Conservation (phyloP, 2,329 filamentous ascomycete species). For the Botrytis medusae region DNA sequence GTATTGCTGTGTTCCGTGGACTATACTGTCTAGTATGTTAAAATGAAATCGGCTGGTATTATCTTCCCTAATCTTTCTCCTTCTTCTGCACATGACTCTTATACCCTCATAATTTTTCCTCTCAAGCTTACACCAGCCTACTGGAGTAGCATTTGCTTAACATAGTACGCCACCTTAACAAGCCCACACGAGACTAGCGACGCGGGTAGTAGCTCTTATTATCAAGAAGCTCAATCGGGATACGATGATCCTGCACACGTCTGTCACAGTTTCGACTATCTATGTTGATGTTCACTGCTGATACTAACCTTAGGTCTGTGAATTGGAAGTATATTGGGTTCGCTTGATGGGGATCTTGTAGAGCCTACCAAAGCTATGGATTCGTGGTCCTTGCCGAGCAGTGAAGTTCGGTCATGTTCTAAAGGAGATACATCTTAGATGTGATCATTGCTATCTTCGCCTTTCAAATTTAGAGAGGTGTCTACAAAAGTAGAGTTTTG, state of each 20-base stretch:
- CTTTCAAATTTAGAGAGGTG: background rate
- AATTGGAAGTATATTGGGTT: background rate
- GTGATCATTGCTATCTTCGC: background rate
- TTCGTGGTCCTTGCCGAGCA: background rate
- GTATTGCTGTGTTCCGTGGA: conserved; percentile 3
- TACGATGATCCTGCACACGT: background rate
- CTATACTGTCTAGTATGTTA: background rate
- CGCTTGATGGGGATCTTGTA: background rate
- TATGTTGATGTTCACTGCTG: background rate
- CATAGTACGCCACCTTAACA: background rate
- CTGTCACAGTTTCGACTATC: conserved; percentile 4
- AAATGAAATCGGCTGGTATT: background rate
- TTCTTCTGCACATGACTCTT: background rate
- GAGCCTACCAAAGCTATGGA: background rate
- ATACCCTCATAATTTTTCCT: background rate
- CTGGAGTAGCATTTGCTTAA: background rate
- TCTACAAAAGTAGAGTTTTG: background rate
- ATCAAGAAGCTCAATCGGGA: background rate
- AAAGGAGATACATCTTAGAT: background rate
- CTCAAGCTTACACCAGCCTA: background rate
- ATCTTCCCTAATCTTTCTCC: background rate
- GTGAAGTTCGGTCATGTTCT: background rate
- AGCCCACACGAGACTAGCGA: background rate
- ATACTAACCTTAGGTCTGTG: background rate
- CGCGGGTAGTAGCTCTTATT: background rate